Evolutionary conservation across 148 eudicot genomes (phyloP), one percentile per base, ranked within the genome.

Genomic region (Cornus suecica): DNA sequence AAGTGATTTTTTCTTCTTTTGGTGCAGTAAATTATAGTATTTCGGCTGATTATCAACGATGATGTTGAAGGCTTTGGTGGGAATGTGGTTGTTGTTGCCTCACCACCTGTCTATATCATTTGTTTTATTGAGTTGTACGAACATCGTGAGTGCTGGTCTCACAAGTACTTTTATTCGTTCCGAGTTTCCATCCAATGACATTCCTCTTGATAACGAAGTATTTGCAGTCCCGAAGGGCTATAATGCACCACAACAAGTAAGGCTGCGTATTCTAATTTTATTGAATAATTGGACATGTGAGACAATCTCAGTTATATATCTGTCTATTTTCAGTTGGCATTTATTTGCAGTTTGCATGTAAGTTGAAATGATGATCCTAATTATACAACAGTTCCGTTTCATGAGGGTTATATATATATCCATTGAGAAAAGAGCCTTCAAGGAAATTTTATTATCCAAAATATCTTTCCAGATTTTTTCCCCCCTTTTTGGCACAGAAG

Each of bases 181-280:
- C 10, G 91, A 89, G 86, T 95, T 80, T 80, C 97, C 99, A 69
- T 84, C 99, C 48, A 76, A 48, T 73, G 99, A 95, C 77, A 92
- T 95, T 66, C 94, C 99, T 72, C 88, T 95, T n/a, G 97, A 95
- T 67, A 74, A 91, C 81, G 84, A 91, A 82, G 97, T 65, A 32
- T 90, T 95, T 87, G 87, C 79, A 65, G 86, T 88, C 68, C 99
- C 99, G 68, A 77, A 86, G 69, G 99, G 99, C 70, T 79, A 88
- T 45, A 95, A 95, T 82, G 90, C 97, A 13, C 97, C 99, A 26
- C 97, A 95, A 80, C 99, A 95, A 78, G 99, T 91, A 88, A 84
- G 86, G 42, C 60, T 73, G 80, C 51, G 65, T 11, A 28, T 54
- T 63, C 37, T 56, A 48, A 52, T 58, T 72, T 28, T 23, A 26